phyloP scores from a whole-genome alignment of 202 grass and related monocot species.

The Panicum virgatum region DNA sequence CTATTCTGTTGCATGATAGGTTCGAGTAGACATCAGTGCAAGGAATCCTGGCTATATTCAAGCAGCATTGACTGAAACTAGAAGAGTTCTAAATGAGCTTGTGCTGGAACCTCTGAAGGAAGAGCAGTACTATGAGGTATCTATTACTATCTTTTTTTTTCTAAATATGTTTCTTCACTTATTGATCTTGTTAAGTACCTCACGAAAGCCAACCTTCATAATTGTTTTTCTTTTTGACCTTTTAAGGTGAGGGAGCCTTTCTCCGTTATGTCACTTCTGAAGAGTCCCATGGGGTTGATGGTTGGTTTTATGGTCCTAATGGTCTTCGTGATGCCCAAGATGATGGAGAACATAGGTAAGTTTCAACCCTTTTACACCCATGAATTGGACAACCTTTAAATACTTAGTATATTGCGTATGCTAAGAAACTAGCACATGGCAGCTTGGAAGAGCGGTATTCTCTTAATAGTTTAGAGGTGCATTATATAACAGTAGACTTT shows the following conservation, averaged over 20 bases:
- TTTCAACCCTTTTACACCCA: background rate
- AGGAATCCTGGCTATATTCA: constrained; percentile 98
- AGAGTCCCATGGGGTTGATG: constrained; percentile 99
- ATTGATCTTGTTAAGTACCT: constrained; percentile 34
- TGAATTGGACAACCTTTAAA: background rate
- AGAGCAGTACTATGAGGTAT: constrained; percentile 94
- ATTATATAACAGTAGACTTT: background rate
- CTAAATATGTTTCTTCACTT: background rate
- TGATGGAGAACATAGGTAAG: constrained; percentile 93
- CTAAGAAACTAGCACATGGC: background rate
- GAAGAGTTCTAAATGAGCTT: constrained; percentile 81
- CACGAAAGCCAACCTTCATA: constrained; percentile 17
- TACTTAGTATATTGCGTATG: constrained; percentile 17
- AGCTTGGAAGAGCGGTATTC: constrained; percentile 1
- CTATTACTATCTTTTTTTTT: constrained; percentile 2
- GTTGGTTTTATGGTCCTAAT: constrained; percentile 91
- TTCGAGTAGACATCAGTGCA: constrained; percentile 92
- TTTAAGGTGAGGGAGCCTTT: constrained; percentile 83
- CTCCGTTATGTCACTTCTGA: constrained; percentile 83
- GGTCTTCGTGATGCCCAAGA: constrained; percentile 88
- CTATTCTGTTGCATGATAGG: constrained; percentile 50
- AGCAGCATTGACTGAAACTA: constrained; percentile 91
- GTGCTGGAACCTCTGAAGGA: constrained; percentile 88
- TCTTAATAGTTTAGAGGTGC: background rate
- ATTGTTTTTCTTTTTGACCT: constrained; percentile 17